Percentiles rank a stretch among this genome's conserved stretches.
phyloP scores from a whole-genome alignment of 1,139 yeast genomes.

The Suhomyces bolitotheri region DNA sequence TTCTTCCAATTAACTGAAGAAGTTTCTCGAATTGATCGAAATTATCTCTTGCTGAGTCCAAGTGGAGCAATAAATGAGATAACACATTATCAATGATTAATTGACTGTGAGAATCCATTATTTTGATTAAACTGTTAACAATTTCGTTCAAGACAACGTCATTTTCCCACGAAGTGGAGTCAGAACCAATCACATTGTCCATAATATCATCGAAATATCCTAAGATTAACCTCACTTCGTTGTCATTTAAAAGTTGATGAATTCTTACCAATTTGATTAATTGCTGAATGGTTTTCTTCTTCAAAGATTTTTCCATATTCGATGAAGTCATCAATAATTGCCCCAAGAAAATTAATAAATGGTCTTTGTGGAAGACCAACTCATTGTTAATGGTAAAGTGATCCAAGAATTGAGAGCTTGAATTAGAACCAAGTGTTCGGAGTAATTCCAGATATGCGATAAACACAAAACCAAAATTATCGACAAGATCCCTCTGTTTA shows the following conservation, averaged over 20 bases:
- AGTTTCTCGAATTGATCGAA: constrained; percentile 28
- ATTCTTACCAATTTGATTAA: constrained; percentile 55
- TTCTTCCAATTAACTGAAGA: constrained; percentile 44
- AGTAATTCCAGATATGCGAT: constrained; percentile 30
- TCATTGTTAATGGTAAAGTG: constrained; percentile 21
- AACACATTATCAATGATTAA: constrained; percentile 59
- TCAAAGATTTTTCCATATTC: constrained; percentile 62
- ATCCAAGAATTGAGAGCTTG: constrained; percentile 13
- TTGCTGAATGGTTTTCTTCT: constrained; percentile 66
- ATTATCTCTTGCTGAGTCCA: constrained; percentile 32
- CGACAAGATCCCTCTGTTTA: constrained; percentile 61
- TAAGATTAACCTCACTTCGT: constrained; percentile 63
- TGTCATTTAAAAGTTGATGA: constrained; percentile 44
- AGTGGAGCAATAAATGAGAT: constrained; percentile 54
- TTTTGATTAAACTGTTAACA: constrained; percentile 53
- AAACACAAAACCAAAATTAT: constrained; percentile 57
- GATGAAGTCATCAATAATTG: constrained; percentile 69
- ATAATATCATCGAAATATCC: constrained; percentile 68
- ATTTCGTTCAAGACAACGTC: constrained; percentile 37
- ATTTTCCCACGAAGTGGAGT: constrained; percentile 32
- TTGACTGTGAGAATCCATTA: constrained; percentile 33
- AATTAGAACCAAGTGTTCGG: constrained; percentile 15
- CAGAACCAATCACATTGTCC: constrained; percentile 30
- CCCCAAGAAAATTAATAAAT: constrained; percentile 62
- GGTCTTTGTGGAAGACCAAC: constrained; percentile 56